Evolutionary conservation across 139 green algal species (phyloP), one percentile per base, ranked within the genome.

Genomic region (Spirogloea muscicola): DNA sequence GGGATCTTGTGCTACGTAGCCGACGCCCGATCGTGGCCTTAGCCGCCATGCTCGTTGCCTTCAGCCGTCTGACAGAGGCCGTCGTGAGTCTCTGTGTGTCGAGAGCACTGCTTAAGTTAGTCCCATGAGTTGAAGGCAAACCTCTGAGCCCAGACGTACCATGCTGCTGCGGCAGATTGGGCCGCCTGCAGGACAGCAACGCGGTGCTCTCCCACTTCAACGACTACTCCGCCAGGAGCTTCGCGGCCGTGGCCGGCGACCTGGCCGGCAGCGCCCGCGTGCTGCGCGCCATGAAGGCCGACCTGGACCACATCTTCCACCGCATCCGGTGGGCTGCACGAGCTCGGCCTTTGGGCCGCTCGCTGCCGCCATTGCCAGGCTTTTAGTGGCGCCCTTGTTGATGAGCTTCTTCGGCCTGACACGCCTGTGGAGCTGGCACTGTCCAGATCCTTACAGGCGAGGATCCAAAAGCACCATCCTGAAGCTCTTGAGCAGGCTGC

Each of bases 141-240:
- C n/a, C n/a, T n/a, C n/a, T n/a, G n/a, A n/a, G n/a, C n/a, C n/a
- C 46, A 55, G 21, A 21, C 46, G 46, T 55, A 21, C 21, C 21
- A 31, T 55, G 21, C 21, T 48, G 21, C n/a, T 48, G 18, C 21
- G n/a, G 21, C 61, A 71, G 61, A 25, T 67, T 71, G 61, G 61
- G 61, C 13, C 61, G 61, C 25, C 18, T 71, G 42, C 61, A 71
- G 46, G 61, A 71, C 61, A 71, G 61, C 61, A 71, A 63, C 66
- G 61, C 61, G 16, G 61, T 71, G 25, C 42, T 71, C 13, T 61
- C 61, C 33, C 46, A 71, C 27, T 71, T 71, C 18, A 71, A 71
- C 16, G 61, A 71, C 42, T 71, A 68, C 61, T 71, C 61, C 10
- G 61, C 39, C 9, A 13, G 61, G 10, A 71, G 61, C 61, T 71